phyloP scores from a whole-genome alignment of 768 basidiomycete species.

The Pulveroboletus sp. region DNA sequence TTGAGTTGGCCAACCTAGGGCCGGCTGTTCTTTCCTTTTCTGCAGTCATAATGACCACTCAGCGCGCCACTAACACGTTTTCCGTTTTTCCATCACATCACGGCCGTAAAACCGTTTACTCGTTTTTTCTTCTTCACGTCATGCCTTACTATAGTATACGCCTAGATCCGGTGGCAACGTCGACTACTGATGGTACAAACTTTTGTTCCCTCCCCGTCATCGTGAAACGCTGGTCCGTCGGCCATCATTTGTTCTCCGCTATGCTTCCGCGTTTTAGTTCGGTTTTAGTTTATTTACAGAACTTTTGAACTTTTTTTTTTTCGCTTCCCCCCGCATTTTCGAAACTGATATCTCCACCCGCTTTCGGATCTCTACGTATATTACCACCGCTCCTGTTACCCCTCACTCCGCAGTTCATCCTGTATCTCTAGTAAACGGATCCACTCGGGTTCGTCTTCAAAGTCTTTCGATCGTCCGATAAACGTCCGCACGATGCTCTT shows the following conservation, averaged over 20 bases:
- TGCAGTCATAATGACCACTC: conserved; percentile 7
- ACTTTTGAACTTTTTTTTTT: no score
- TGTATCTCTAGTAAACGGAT: conserved; percentile 57
- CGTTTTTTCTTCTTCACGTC: background rate
- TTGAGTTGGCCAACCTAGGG: conserved; percentile 46
- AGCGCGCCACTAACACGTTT: background rate
- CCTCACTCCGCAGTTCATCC: conserved; percentile 22
- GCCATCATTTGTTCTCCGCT: background rate
- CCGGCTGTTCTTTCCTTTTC: background rate
- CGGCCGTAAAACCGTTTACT: background rate
- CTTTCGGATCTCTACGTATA: conserved; percentile 7
- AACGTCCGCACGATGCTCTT: conserved; percentile 86
- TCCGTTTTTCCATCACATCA: conserved; percentile 5
- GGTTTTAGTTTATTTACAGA: conserved; percentile 12
- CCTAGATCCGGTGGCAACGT: conserved; percentile 4
- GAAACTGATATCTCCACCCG: background rate
- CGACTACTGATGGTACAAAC: background rate
- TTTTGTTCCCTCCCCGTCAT: conserved; percentile 3
- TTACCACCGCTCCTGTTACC: conserved; percentile 18
- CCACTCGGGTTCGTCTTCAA: conserved; percentile 90
- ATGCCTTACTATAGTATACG: background rate
- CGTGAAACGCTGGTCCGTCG: conserved; percentile 16
- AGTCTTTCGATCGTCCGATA: conserved; percentile 80
- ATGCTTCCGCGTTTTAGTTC: conserved; percentile 16
- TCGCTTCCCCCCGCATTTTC: background rate